Base-by-base conservation (phyloP, 108 stramenopile species). In the Cylindrotheca fusiformis region DNA sequence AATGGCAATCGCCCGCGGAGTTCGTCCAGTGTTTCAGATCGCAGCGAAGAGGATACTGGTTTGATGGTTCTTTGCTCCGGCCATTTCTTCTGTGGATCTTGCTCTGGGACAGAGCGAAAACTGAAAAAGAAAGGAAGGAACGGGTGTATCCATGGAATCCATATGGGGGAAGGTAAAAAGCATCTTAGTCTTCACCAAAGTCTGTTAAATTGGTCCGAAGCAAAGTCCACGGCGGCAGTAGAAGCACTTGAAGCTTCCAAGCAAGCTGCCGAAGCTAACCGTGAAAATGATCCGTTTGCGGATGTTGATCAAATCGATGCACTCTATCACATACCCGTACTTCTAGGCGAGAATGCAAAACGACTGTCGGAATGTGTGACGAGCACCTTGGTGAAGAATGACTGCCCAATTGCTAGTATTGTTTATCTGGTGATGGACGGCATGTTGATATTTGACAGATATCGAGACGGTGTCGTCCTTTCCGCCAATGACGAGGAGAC, bases 371-470 rank as follows among this genome's bases (percentile, higher is more conserved):
- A 74, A 2, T 14, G 22, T 0, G 31, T 77, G 23, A 54, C 67
- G 0, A 46, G 63, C 3, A 48, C 53, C 0, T 54, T 83, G 32
- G 25, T 72, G 23, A 48, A 50, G 26, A 46, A 62, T 6, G 36
- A 53, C 0, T 76, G 71, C 27, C 22, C 26, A 23, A 25, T 70
- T 18, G 67, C 58, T 1, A 76, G 65, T 52, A 36, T 83, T 44
- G 82, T 83, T 4, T 83, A 83, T 36, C 50, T 79, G 33, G 55
- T 55, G 4, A 25, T 76, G 22, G 58, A 73, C 41, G 59, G 71
- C 21, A 44, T 48, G 12, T 47, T 83, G 3, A 4, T 83, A 2
- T 83, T 73, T 70, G 83, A 84, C 71, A 75, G 83, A 10, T 62
- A 84, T 64, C 67, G 59, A 24, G 67, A 70, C 18, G 83, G 83